These are phyloP conservation scores for Dictyostelium capitatum DNA, from an alignment of 78 protist genomes.

Conservation along the genomic window DNA sequence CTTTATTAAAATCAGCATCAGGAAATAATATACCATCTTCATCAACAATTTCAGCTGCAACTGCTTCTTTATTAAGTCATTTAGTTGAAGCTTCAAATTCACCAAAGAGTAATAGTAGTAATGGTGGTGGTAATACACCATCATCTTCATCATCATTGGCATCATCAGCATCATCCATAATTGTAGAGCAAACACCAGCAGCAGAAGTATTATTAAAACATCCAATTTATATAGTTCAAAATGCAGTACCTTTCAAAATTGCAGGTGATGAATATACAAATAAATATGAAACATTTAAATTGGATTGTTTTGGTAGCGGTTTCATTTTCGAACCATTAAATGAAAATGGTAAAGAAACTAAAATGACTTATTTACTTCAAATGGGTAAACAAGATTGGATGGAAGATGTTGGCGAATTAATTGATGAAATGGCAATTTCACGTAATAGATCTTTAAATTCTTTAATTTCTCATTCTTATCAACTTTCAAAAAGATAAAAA, in stretches of 20 bases:
- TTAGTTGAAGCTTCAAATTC: too few relatives aligned
- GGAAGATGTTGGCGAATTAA: slow-evolving; percentile 37
- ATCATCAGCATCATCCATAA: background rate
- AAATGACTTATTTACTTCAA: slow-evolving; percentile 57
- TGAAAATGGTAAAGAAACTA: slow-evolving; percentile 61
- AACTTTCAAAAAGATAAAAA: slow-evolving; percentile 31
- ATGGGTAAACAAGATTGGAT: slow-evolving; percentile 62
- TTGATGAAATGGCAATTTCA: slow-evolving; percentile 69
- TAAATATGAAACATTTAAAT: slow-evolving; percentile 12
- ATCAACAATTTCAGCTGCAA: background rate
- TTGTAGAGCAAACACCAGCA: background rate
- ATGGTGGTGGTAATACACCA: background rate
- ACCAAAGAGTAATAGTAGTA: too few relatives aligned
- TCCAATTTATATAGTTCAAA: slow-evolving; percentile 67
- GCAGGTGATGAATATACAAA: slow-evolving; percentile 24
- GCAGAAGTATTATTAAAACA: slow-evolving; percentile 1
- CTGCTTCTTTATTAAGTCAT: background rate
- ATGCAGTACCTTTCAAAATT: slow-evolving; percentile 40
- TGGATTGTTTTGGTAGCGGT: slow-evolving; percentile 67
- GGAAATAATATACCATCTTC: background rate
- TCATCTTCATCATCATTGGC: background rate
- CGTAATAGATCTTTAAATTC: slow-evolving; percentile 50
- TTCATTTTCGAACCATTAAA: slow-evolving; percentile 65
- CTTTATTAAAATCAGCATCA: too few relatives aligned
- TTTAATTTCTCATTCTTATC: slow-evolving; percentile 75